phyloP scores from a whole-genome alignment of 805 yeast species.

The Pichia rugopelliculosa region DNA sequence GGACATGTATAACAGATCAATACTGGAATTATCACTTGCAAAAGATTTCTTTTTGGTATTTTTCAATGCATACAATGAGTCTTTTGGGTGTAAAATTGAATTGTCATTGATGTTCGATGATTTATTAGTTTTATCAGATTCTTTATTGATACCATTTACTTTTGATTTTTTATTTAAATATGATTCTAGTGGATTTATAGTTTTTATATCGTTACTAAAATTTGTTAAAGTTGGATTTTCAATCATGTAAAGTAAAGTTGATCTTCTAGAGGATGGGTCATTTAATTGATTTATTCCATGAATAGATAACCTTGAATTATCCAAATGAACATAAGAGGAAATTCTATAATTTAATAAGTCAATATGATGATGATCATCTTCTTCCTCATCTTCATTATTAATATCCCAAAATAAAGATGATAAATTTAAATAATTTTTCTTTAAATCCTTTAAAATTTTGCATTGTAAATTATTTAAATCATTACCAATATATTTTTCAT shows the following conservation, averaged over 20 bases:
- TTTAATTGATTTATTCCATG: constrained; percentile 31
- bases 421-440: constrained; percentile 26
- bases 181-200: constrained; percentile 1
- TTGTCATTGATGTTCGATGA: constrained; percentile 12
- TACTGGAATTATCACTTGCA: constrained; percentile 3
- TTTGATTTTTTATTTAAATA: constrained; percentile 3
- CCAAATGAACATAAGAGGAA: constrained; percentile 22
- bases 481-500: constrained; percentile 13
- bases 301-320: constrained; percentile 29
- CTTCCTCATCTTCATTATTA: constrained; percentile 5
- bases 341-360: constrained; percentile 20
- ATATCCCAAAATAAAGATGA: constrained; percentile 29
- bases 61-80: constrained; percentile 26
- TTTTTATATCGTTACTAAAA: constrained; percentile 7
- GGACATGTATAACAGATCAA: constrained; percentile 22
- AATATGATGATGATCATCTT: no score
- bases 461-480: constrained; percentile 15
- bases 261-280: constrained; percentile 36
- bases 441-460: constrained; percentile 27
- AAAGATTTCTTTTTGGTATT: not conserved
- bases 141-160: constrained; percentile 3
- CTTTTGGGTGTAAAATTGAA: constrained; percentile 28
- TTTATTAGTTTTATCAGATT: not conserved
- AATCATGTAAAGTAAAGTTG: constrained; percentile 31
- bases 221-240: constrained; percentile 23